A percentile compares a stretch with the other conserved stretches of the same genome.
Evolutionary conservation across 2,329 filamentous ascomycete species (phyloP).

Genomic region (Arthrinium puccinioides): DNA sequence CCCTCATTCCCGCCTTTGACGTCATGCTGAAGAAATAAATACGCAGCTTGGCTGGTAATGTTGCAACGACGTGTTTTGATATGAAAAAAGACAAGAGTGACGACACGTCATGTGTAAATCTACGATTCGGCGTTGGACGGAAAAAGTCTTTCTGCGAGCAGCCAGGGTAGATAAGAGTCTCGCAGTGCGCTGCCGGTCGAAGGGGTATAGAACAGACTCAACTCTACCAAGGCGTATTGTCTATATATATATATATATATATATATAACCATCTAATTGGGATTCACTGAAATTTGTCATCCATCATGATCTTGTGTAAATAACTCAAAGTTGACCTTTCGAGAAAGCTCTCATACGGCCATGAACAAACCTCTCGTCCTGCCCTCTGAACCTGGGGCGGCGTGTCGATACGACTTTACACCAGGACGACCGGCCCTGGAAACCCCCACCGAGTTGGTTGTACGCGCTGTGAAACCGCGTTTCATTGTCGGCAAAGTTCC

Average conservation of each 20-base stretch:
- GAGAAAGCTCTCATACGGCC: constrained; percentile 7
- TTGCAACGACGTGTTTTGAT: not conserved
- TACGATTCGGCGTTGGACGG: constrained; percentile 6
- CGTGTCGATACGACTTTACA: constrained; percentile 7
- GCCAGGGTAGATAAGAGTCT: not conserved
- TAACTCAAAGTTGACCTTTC: constrained; percentile 1
- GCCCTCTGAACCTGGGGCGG: too few species aligned
- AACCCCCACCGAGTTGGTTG: constrained; percentile 5
- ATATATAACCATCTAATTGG: not conserved
- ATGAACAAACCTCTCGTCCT: constrained; percentile 5
- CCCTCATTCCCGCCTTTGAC: constrained; percentile 88
- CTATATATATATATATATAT: not conserved
- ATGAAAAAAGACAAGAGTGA: not conserved
- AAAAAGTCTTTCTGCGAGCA: constrained; percentile 1
- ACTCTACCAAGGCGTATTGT: constrained; percentile 4
- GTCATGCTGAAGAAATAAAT: constrained; percentile 30
- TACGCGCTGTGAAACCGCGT: constrained; percentile 25
- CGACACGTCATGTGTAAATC: constrained; percentile 2
- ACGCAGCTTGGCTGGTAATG: not conserved
- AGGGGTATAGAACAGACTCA: constrained; percentile 7
- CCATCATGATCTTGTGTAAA: too few species aligned
- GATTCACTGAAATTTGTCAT: too few species aligned
- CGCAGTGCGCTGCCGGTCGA: not conserved
- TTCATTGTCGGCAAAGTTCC: constrained; percentile 43
- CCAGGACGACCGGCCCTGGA: constrained; percentile 7